These are phyloP conservation scores for Multifurca ochricompacta DNA, from an alignment of 768 basidiomycete species.

Conservation along the genomic window DNA sequence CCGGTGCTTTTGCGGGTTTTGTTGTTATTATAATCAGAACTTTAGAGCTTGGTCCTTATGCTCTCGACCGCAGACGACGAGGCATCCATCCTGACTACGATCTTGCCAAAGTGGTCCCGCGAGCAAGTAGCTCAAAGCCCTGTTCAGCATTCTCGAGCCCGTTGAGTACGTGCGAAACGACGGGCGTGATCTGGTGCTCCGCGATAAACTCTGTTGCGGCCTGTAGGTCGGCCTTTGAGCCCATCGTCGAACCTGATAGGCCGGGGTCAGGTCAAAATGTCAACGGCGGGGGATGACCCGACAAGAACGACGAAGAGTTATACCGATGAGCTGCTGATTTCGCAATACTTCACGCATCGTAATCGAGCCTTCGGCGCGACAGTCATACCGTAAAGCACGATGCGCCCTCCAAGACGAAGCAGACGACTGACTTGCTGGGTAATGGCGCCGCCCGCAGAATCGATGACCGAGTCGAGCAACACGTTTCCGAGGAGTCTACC, in stretches of 20 bases:
- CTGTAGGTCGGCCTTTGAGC: slow-evolving; percentile 63
- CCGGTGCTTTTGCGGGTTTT: no score
- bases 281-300: no score
- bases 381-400: slow-evolving; percentile 42
- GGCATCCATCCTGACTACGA: slow-evolving; percentile 45
- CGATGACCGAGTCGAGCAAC: slow-evolving; percentile 35
- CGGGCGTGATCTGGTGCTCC: slow-evolving; percentile 58
- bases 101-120: slow-evolving; percentile 73
- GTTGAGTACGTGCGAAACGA: slow-evolving; percentile 62
- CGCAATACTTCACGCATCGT: slow-evolving; percentile 75
- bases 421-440: slow-evolving; percentile 29
- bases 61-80: no score
- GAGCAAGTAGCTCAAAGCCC: slow-evolving; percentile 61
- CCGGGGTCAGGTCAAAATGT: no score
- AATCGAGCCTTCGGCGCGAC: slow-evolving; percentile 50
- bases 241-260: slow-evolving; percentile 71
- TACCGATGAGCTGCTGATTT: slow-evolving; percentile 68
- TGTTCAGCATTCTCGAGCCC: slow-evolving; percentile 57
- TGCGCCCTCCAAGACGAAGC: slow-evolving; percentile 31
- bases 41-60: slow-evolving; percentile 8
- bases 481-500: slow-evolving; percentile 25
- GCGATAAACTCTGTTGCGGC: slow-evolving; percentile 65
- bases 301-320: slow-evolving; percentile 16
- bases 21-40: no score
- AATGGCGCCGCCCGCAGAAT: slow-evolving; percentile 40